Conservation (phyloP, 768 basidiomycete genomes). For the Termitomyces sp. region DNA sequence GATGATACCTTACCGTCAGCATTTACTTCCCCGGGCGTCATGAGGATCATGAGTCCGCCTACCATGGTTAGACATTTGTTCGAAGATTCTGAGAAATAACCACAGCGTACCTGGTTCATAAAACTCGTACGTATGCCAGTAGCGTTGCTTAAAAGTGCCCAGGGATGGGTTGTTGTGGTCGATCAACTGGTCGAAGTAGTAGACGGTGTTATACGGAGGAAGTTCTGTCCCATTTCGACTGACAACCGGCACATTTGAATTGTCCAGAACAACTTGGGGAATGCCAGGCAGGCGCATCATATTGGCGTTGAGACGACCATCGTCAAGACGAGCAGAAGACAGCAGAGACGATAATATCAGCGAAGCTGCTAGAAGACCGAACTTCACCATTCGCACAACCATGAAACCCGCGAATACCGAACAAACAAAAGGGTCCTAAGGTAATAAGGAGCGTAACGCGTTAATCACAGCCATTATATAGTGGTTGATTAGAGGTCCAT, state of each 20-base stretch:
- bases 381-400: slow-evolving; percentile 10
- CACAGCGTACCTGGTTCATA: slow-evolving; percentile 42
- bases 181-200: slow-evolving; percentile 53
- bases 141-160: slow-evolving; percentile 76
- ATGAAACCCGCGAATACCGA: not conserved
- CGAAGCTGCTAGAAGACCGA: slow-evolving; percentile 15
- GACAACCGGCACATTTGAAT: slow-evolving; percentile 27
- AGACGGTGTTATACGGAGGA: slow-evolving; percentile 40
- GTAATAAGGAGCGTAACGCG: not conserved
- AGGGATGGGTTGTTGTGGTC: slow-evolving; percentile 49
- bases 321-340: slow-evolving; percentile 21
- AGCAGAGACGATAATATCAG: slow-evolving; percentile 16
- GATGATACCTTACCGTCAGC: slow-evolving; percentile 34
- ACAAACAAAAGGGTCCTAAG: not conserved
- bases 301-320: slow-evolving; percentile 37
- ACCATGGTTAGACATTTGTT: not conserved
- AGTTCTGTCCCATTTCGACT: slow-evolving; percentile 38
- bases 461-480: slow-evolving; percentile 3
- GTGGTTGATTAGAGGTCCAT: not conserved
- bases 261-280: slow-evolving; percentile 24
- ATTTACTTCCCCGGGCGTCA: slow-evolving; percentile 62
- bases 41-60: slow-evolving; percentile 57
- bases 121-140: slow-evolving; percentile 64
- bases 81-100: not conserved
- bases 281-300: slow-evolving; percentile 32